phyloP scores from a whole-genome alignment of 768 basidiomycete genomes.

The Tulasnella sp. region DNA sequence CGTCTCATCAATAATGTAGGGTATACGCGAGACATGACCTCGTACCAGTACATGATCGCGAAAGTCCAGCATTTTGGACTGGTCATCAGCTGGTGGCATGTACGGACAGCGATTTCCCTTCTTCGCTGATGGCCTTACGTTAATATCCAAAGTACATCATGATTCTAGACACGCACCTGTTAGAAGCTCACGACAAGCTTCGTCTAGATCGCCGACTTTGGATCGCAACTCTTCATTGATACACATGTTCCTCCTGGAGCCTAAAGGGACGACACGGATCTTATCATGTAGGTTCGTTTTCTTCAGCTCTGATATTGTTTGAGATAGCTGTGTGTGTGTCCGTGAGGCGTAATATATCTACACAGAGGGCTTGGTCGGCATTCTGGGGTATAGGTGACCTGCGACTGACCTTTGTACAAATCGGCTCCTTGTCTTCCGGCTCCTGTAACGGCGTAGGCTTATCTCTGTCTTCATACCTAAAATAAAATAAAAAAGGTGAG shows the following conservation, averaged over 20 bases:
- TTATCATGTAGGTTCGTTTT: slow-evolving; percentile 39
- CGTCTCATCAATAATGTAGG: background rate
- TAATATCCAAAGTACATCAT: background rate
- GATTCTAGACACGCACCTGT: slow-evolving; percentile 38
- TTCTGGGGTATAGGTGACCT: background rate
- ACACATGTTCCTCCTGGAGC: slow-evolving; percentile 84
- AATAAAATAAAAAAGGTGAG: background rate
- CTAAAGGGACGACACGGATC: slow-evolving; percentile 69
- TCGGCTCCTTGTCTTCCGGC: slow-evolving; percentile 34
- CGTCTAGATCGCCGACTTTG: slow-evolving; percentile 61
- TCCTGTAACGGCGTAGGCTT: background rate
- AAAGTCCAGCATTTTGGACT: slow-evolving; percentile 63
- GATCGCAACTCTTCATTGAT: slow-evolving; percentile 71
- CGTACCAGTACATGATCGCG: slow-evolving; percentile 77
- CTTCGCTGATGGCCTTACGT: slow-evolving; percentile 36
- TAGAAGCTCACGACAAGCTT: slow-evolving; percentile 73
- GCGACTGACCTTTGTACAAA: slow-evolving; percentile 40
- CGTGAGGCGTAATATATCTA: slow-evolving; percentile 88
- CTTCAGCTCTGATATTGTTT: slow-evolving; percentile 75
- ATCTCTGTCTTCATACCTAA: slow-evolving; percentile 9
- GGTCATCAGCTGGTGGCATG: slow-evolving; percentile 62
- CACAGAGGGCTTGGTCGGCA: background rate
- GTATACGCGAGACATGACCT: too few species aligned
- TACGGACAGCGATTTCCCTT: slow-evolving; percentile 62
- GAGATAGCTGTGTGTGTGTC: slow-evolving; percentile 91